phyloP scores from a whole-genome alignment of 2,329 filamentous ascomycete genomes.

The Microdochium bolleyi region DNA sequence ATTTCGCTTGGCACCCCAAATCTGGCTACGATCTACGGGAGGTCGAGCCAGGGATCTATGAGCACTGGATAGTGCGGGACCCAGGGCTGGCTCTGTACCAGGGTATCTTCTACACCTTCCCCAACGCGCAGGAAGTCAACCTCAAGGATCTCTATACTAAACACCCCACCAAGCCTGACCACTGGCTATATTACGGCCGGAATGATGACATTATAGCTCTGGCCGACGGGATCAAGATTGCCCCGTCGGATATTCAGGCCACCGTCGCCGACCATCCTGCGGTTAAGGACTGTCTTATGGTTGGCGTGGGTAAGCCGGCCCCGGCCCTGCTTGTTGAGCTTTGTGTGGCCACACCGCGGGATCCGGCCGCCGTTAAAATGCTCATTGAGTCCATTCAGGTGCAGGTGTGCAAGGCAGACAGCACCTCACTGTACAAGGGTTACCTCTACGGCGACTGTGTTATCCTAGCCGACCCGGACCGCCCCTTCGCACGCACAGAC shows the following conservation, averaged over 20 bases:
- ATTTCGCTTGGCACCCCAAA: slow-evolving; percentile 3
- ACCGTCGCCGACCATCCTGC: slow-evolving; percentile 17
- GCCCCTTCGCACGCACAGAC: slow-evolving; percentile 34
- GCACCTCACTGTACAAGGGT: neutral
- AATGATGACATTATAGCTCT: slow-evolving; percentile 19
- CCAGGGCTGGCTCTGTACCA: slow-evolving; percentile 15
- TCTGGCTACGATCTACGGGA: slow-evolving; percentile 9
- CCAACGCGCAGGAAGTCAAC: slow-evolving; percentile 24
- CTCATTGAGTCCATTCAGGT: neutral
- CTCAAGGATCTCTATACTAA: slow-evolving; percentile 30
- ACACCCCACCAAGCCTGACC: slow-evolving; percentile 21
- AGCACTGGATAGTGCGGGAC: slow-evolving; percentile 21
- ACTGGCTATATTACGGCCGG: slow-evolving; percentile 23
- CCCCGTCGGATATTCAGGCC: slow-evolving; percentile 26
- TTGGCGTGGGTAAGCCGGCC: neutral
- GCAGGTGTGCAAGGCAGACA: neutral
- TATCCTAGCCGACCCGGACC: slow-evolving; percentile 12
- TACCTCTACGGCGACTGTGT: neutral
- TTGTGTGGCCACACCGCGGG: neutral
- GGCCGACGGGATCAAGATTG: slow-evolving; percentile 29
- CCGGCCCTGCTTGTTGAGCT: neutral
- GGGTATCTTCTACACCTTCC: slow-evolving; percentile 31
- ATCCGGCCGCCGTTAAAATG: neutral
- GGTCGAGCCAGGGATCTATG: slow-evolving; percentile 17
- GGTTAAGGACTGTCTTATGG: slow-evolving; percentile 21